A percentile compares a stretch with the other conserved stretches of the same genome.
Conservation (phyloP, 345 rosid genomes). For the Adansonia digitata region DNA sequence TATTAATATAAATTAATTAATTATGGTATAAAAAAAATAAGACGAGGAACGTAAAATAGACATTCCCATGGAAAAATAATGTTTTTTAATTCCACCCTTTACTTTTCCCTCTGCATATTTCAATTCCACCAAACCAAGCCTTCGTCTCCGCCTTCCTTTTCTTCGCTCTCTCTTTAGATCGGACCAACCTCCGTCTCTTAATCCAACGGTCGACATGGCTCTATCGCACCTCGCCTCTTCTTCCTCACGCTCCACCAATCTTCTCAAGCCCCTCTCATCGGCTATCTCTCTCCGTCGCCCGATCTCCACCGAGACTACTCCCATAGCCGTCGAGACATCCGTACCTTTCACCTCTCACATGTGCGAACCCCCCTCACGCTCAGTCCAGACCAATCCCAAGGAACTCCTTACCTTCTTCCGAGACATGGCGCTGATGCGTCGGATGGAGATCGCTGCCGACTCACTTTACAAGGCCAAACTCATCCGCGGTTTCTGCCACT, state of each 20-base stretch:
- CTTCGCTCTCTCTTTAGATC: background rate
- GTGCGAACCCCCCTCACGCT: slow-evolving; percentile 82
- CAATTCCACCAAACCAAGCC: background rate
- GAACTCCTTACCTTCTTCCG: slow-evolving; percentile 79
- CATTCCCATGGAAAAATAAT: too few relatives aligned
- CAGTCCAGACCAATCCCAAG: slow-evolving; percentile 56
- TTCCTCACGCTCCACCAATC: slow-evolving; percentile 28
- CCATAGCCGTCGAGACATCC: slow-evolving; percentile 81
- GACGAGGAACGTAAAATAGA: too few relatives aligned
- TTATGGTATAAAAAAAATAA: too few relatives aligned
- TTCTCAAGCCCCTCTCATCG: slow-evolving; percentile 35
- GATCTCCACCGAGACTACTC: slow-evolving; percentile 66
- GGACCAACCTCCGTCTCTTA: background rate
- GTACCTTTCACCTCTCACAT: slow-evolving; percentile 74
- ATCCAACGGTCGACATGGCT: slow-evolving; percentile 48
- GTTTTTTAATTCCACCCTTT: too few relatives aligned
- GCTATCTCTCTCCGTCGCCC: slow-evolving; percentile 40
- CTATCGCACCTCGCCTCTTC: slow-evolving; percentile 42
- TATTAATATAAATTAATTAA: too few relatives aligned
- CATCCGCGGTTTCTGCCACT: slow-evolving; percentile 94
- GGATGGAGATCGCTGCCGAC: slow-evolving; percentile 97
- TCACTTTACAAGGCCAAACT: slow-evolving; percentile 98
- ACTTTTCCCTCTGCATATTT: too few relatives aligned
- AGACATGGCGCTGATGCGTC: slow-evolving; percentile 84
- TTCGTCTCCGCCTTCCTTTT: background rate